Evolutionary conservation across 2,329 filamentous ascomycete species (phyloP).

Genomic region (Fusarium cyanostomum): DNA sequence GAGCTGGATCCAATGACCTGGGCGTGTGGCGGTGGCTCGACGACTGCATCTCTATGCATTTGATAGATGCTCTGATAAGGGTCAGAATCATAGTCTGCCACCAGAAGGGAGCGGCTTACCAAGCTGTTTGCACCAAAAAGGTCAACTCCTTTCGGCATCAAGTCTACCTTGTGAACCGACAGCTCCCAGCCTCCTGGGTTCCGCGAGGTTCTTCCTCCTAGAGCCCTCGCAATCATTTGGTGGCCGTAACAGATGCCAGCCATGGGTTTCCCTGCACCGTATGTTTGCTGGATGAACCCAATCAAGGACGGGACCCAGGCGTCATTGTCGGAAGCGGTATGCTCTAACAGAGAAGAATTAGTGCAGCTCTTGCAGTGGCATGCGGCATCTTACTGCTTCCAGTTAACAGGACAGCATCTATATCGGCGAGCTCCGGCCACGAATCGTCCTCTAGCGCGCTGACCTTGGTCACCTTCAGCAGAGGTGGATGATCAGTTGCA

Average conservation of each 20-base stretch:
- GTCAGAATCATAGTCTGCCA: not conserved
- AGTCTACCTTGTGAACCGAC: slow-evolving; percentile 1
- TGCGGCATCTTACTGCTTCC: slow-evolving; percentile 18
- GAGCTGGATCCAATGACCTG: slow-evolving; percentile 14
- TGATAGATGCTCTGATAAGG: not conserved
- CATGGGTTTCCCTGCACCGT: slow-evolving; percentile 17
- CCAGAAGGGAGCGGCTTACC: not conserved
- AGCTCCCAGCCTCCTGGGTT: slow-evolving; percentile 26
- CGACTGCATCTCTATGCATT: slow-evolving; percentile 19
- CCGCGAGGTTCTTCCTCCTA: slow-evolving; percentile 13
- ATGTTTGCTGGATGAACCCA: slow-evolving; percentile 6
- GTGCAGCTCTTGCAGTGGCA: not conserved
- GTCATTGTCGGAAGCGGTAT: slow-evolving; percentile 19
- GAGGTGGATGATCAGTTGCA: not conserved
- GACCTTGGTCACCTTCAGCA: slow-evolving; percentile 7
- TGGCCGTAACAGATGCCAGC: slow-evolving; percentile 31
- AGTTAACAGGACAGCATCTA: slow-evolving; percentile 22
- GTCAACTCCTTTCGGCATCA: not conserved
- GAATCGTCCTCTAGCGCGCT: not conserved
- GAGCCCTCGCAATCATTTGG: slow-evolving; percentile 29
- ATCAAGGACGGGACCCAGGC: slow-evolving; percentile 14
- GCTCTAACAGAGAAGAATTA: not conserved
- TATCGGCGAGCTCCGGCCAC: slow-evolving; percentile 8
- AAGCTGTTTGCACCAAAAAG: slow-evolving; percentile 10
- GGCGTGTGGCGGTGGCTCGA: slow-evolving; percentile 5